phyloP scores from a whole-genome alignment of 1,139 yeast genomes.

The Geotrichum australiense region DNA sequence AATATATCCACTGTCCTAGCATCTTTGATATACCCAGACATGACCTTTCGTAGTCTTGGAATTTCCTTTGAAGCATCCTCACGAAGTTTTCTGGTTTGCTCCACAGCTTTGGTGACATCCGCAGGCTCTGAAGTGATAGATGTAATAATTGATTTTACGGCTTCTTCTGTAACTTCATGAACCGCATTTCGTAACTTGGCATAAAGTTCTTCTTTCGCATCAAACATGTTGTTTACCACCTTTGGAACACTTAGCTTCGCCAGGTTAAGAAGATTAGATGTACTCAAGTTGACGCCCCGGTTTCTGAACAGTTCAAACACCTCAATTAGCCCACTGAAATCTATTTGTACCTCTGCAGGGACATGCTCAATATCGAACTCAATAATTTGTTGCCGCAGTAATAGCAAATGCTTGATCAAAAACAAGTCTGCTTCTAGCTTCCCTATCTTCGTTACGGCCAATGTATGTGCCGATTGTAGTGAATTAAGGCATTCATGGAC shows the following conservation, averaged over 20 bases:
- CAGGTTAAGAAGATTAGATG: slow-evolving; percentile 47
- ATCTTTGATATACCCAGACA: slow-evolving; percentile 43
- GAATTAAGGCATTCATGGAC: slow-evolving; percentile 71
- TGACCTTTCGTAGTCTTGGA: slow-evolving; percentile 49
- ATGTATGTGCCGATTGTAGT: slow-evolving; percentile 45
- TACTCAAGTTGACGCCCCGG: slow-evolving; percentile 27
- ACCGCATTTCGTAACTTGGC: slow-evolving; percentile 65
- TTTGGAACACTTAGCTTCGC: slow-evolving; percentile 71
- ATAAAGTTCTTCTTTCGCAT: slow-evolving; percentile 73
- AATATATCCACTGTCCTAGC: slow-evolving; percentile 42
- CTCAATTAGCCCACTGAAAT: slow-evolving; percentile 61
- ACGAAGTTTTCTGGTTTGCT: slow-evolving; percentile 39
- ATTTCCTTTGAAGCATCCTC: slow-evolving; percentile 46
- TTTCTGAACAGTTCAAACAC: slow-evolving; percentile 43
- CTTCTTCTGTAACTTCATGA: slow-evolving; percentile 49
- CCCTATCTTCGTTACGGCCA: slow-evolving; percentile 39
- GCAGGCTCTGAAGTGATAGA: slow-evolving; percentile 32
- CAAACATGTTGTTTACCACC: slow-evolving; percentile 79
- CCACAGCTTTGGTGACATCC: slow-evolving; percentile 26
- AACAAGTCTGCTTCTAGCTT: slow-evolving; percentile 57
- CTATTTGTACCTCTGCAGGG: slow-evolving; percentile 64
- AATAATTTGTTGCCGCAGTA: slow-evolving; percentile 63
- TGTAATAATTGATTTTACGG: slow-evolving; percentile 32
- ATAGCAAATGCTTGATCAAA: slow-evolving; percentile 62
- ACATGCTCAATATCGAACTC: slow-evolving; percentile 76